These are phyloP conservation scores for Lentinula boryana DNA, from an alignment of 768 basidiomycete genomes.

Conservation along the genomic window DNA sequence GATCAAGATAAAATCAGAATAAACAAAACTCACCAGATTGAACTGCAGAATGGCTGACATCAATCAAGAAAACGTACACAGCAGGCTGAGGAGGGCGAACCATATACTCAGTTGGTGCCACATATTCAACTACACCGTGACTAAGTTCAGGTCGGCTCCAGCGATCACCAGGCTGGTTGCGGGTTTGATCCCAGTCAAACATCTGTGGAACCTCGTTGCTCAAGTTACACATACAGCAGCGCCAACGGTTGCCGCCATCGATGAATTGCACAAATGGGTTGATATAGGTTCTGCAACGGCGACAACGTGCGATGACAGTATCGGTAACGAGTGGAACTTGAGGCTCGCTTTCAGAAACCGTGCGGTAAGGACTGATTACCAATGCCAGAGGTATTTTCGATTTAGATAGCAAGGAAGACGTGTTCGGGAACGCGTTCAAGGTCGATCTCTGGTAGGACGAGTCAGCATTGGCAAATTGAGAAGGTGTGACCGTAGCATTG, in stretches of 20 bases:
- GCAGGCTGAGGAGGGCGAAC: conserved; percentile 97
- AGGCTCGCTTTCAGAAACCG: conserved; percentile 76
- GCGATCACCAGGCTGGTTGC: conserved; percentile 91
- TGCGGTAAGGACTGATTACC: conserved; percentile 86
- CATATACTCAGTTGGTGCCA: conserved; percentile 99
- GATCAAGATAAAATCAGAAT: background rate
- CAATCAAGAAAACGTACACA: conserved; percentile 95
- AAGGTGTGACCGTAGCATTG: conserved; percentile 72
- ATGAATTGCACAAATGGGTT: conserved; percentile 98
- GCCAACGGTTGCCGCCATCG: conserved; percentile 97
- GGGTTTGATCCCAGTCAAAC: conserved; percentile 96
- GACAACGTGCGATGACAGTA: conserved; percentile 92
- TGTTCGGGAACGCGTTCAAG: conserved; percentile 88
- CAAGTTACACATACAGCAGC: conserved; percentile 98
- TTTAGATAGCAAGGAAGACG: conserved; percentile 81
- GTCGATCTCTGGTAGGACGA: conserved; percentile 90
- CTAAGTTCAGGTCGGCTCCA: conserved; percentile 95
- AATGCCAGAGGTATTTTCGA: conserved; percentile 87
- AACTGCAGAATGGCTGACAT: conserved; percentile 89
- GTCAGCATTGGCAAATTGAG: conserved; percentile 79
- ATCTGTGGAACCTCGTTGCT: conserved; percentile 97
- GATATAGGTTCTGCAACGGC: conserved; percentile 94
- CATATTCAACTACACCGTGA: conserved; percentile 90
- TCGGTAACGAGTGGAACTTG: conserved; percentile 88
- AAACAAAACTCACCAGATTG: conserved; percentile 59